Evolutionary conservation across 2,329 filamentous ascomycete genomes (phyloP), one percentile per base, ranked within the genome.

Genomic region (Geosmithia flava): DNA sequence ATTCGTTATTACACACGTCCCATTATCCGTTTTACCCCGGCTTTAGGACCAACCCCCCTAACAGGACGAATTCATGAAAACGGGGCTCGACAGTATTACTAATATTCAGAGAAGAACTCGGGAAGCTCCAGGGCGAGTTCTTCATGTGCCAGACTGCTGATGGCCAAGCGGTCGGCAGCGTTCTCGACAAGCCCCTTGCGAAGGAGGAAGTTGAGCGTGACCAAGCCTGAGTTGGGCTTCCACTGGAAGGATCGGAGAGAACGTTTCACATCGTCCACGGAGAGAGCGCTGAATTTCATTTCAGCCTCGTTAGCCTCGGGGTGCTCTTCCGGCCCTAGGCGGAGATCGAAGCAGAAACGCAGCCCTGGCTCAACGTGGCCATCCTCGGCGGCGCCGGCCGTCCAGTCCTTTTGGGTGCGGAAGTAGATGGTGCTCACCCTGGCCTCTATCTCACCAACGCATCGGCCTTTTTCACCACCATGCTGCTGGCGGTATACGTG

Each of bases 141-240:
- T 7, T 49, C 43, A n/a, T 45, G 20, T 17, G 20, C 41, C 20
- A 47, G 39, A 11, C 20, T 42, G 5, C 23, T 3, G 20, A 42
- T 50, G n/a, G 20, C 45, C 30, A 19, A 11, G 42, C 42, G 15
- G 20, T 40, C 37, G 17, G n/a, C 29, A 20, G 50, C 52, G 39
- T 61, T 58, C 4, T 60, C 56, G 41, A 64, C 50, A 33, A 58
- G 55, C 4, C 56, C 54, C 48, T 59, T 59, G 17, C 62, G 59
- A 13, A 62, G 49, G 40, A 67, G 49, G 46, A 66, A 67, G 43
- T 65, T 62, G 20, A 67, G 53, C 59, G 65, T 66, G n/a, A 65
- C 62, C 6, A 67, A 52, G n/a, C 57, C 64, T 44, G 62, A 65
- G 47, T 65, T 66, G n/a, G 64, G 63, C 54, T 67, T 67, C 64